A percentile compares a stretch with the other conserved stretches of the same genome.
These are phyloP conservation scores for Fagus sylvatica DNA, from an alignment of 306 rosid species.

Conservation along the genomic window DNA sequence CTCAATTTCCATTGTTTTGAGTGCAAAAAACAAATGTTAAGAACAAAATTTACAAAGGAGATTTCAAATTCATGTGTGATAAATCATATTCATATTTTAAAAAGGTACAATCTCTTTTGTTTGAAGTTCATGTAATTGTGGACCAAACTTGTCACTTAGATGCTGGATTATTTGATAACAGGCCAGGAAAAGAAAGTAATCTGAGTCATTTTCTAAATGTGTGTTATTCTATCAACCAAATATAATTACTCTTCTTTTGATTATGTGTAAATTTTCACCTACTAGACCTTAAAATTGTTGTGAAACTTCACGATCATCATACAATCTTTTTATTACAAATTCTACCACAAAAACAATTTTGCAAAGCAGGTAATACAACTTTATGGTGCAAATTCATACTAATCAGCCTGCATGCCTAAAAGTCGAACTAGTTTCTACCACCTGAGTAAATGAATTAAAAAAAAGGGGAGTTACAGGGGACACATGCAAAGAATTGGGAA, in stretches of 20 bases:
- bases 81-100: not conserved
- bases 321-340: not conserved
- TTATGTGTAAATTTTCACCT: not conserved
- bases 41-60: not conserved
- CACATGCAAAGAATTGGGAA: not conserved
- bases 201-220: not conserved
- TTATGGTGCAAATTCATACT: not conserved
- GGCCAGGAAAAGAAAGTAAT: not conserved
- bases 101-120: not conserved
- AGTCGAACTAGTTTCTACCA: not conserved
- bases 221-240: too few relatives aligned
- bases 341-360: not conserved
- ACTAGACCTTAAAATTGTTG: slow-evolving; percentile 1
- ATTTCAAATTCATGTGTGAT: not conserved
- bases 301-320: not conserved
- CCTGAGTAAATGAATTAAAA: not conserved
- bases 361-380: not conserved
- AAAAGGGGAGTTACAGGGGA: not conserved
- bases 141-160: not conserved
- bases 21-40: too few relatives aligned
- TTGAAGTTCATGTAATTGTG: not conserved
- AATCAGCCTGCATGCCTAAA: not conserved
- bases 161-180: not conserved
- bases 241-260: not conserved
- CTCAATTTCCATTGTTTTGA: too few relatives aligned